A percentile compares a stretch with the other conserved stretches of the same genome.
Evolutionary conservation across 371 early-diverging fungal genomes (phyloP).

Genomic region (Chytridiales sp.): DNA sequence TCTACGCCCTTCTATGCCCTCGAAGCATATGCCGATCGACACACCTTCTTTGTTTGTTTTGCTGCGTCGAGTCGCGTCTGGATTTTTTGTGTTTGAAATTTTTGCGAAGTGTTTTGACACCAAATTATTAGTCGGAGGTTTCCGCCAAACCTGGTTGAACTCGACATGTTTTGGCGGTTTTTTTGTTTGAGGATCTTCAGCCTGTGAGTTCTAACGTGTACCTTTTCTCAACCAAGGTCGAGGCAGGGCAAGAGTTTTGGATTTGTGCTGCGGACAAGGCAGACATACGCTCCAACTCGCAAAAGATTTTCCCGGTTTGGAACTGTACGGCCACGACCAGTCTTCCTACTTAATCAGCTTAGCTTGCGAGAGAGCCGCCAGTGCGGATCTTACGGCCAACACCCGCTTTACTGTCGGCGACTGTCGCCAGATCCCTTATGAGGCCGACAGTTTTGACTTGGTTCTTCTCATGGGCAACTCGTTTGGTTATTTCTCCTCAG

Average conservation of each 20-base stretch:
- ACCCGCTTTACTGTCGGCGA: constrained; percentile 60
- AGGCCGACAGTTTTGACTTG: constrained; percentile 49
- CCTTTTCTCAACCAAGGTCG: background rate
- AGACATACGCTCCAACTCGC: constrained; percentile 55
- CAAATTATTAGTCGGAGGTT: no score
- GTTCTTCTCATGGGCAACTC: constrained; percentile 63
- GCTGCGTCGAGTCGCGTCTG: no score
- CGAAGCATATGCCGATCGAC: no score
- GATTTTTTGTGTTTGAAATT: no score
- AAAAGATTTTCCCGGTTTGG: constrained; percentile 50
- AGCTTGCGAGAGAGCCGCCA: constrained; percentile 46
- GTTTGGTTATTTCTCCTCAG: constrained; percentile 58
- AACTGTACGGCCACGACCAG: constrained; percentile 58
- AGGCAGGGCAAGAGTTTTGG: constrained; percentile 43
- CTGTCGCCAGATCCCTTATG: constrained; percentile 57
- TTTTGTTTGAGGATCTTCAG: background rate
- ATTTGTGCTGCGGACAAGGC: constrained; percentile 67
- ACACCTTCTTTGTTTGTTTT: no score
- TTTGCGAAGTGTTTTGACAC: no score
- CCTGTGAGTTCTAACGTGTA: background rate
- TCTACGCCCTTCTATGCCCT: no score
- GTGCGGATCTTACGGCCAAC: constrained; percentile 20
- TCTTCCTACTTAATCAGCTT: constrained; percentile 55
- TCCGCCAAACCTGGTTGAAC: no score
- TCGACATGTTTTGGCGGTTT: no score